Base-by-base conservation (phyloP, 2,329 filamentous ascomycete genomes). In the Rosellinia necatrix region DNA sequence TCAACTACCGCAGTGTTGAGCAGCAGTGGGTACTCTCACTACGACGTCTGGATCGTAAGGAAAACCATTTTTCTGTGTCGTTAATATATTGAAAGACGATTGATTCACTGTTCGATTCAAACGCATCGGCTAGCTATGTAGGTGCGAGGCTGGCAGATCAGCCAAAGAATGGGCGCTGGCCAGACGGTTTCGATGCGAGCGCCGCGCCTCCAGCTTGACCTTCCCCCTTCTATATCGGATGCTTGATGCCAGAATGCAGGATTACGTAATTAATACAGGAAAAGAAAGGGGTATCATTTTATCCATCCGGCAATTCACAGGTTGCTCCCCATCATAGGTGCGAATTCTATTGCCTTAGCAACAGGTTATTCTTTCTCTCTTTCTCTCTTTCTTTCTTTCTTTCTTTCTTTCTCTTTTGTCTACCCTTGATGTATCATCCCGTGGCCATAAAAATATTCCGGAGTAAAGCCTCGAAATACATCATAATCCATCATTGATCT, bases 241-340 rank as follows among this genome's bases (percentile, higher is more conserved):
- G 21, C 21, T 41, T 13, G 8, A 24, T 13, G 21, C 38, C 38
- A 41, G 21, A 25, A 41, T 41, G 38, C 38, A 41, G 21, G 4
- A 25, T 25, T 51, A 17, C 19, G 10, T 44, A 22, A 13, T 41
- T 19, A 13, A 46, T 21, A 30, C 38, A 4, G 21, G 8, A 50
- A 25, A 42, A 19, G 13, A 34, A 41, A 22, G 38, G 54, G 55
- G 54, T 61, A 61, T 62, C 60, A 56, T 53, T 30, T 17, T 35
- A 53, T 40, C 15, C 41, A 59, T 42, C 13, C 48, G 53, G 43
- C 32, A 19, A 25, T 24, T 15, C 19, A 41, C 6, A 37, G 22
- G 35, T 17, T 46, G 7, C 21, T 51, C 43, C 29, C 30, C 19
- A 30, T 43, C 22, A 35, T 13, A 25, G n/a, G 35, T n/a, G 21